Evolutionary conservation across 2,329 filamentous ascomycete genomes (phyloP), one percentile per base, ranked within the genome.

Genomic region (Biscogniauxia marginata): DNA sequence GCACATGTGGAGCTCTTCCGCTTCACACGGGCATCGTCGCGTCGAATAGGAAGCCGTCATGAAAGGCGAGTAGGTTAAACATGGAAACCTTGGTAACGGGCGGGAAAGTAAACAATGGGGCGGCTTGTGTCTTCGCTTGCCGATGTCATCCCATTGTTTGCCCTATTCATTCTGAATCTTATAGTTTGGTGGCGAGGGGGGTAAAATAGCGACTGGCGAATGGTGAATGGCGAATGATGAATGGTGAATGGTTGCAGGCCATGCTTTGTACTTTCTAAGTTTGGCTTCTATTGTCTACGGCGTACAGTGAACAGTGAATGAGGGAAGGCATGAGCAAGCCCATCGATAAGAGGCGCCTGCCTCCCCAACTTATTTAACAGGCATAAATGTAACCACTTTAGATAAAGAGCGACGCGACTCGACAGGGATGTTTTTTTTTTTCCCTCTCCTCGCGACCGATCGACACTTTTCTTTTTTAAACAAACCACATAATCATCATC

Each of bases 391-490:
- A 47, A 51, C 20, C 34, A 54, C 47, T 55, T 55, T 53, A 49
- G 30, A 62, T 23, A 49, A 57, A 49, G 53, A 55, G 53, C 55
- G 60, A 61, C 54, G 58, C 58, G 60, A 58, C 49, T 56, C 46
- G 49, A 50, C 61, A 63, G 61, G 61, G 61, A 55, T 63, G 53
- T 47, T 57, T 52, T 25, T 47, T 49, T 50, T 34, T 34, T 13
- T 34, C 16, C 16, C 16, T 39, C n/a, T 39, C 3, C 9, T 16
- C 30, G 30, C 30, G 11, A 39, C n/a, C 30, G 30, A 39, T 39
- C 9, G 30, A 39, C 30, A 39, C n/a, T 39, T 39, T 39, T 39
- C 3, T 13, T 34, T 34, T 34, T 13, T 34, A 39, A 6, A 9
- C 13, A 16, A 39, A 11, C 30, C n/a, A 39, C 9, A 39, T 3